These are phyloP conservation scores for Cryptococcus jaspeensis DNA, from an alignment of 1,284 basidiomycete genomes.

Conservation along the genomic window DNA sequence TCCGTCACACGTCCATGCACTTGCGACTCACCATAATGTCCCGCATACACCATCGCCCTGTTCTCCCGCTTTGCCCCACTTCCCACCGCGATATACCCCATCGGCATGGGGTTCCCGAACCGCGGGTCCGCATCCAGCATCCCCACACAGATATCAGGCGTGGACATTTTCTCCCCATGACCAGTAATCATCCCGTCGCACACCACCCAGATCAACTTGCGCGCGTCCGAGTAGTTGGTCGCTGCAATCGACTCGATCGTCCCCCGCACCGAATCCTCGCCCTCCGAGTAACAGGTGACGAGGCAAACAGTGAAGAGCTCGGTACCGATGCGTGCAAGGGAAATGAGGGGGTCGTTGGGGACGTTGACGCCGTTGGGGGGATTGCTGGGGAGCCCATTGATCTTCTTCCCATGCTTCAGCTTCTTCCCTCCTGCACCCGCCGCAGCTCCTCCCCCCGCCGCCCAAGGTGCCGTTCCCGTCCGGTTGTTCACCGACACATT, in stretches of 20 bases:
- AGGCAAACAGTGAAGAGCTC: constrained; percentile 94
- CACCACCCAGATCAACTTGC: constrained; percentile 91
- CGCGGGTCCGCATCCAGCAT: constrained; percentile 89
- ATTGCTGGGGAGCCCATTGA: constrained; percentile 19
- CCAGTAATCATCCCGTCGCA: constrained; percentile 99
- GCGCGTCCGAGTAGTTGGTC: constrained; percentile 85
- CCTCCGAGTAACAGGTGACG: constrained; percentile 97
- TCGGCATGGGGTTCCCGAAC: constrained; percentile 93
- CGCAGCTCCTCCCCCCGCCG: constrained; percentile 53
- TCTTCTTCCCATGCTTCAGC: constrained; percentile 54
- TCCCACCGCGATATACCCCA: constrained; percentile 91
- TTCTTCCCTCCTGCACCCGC: constrained; percentile 26
- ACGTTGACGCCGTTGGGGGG: constrained; percentile 50
- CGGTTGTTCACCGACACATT: constrained; percentile 84
- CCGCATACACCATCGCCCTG: constrained; percentile 96
- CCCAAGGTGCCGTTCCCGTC: constrained; percentile 92
- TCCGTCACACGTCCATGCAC: background rate
- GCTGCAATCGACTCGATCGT: constrained; percentile 90
- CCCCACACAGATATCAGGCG: constrained; percentile 93
- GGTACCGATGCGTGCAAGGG: constrained; percentile 79
- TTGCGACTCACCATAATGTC: constrained; percentile 82
- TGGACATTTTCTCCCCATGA: constrained; percentile 88
- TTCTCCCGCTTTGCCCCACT: constrained; percentile 87
- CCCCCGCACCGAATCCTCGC: constrained; percentile 83
- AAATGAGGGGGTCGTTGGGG: constrained; percentile 51